Evolutionary conservation across 1,139 yeast species (phyloP), one percentile per base, ranked within the genome.

Genomic region (Saccharomyces hybrid): DNA sequence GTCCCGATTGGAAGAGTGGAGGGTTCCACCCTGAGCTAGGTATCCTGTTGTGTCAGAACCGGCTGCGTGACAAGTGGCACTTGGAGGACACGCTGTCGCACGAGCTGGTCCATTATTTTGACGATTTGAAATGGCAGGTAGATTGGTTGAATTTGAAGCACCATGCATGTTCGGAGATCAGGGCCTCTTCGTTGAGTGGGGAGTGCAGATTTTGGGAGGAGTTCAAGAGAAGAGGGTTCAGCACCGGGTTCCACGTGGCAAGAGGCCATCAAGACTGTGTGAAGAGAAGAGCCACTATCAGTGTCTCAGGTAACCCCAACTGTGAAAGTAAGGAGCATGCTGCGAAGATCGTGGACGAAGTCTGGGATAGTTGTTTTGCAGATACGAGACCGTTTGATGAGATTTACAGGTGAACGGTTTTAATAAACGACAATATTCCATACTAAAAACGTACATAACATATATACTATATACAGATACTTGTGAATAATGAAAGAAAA

Each of bases 301-400:
- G 96, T 52, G 97, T 93, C 4, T 71, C 78, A 61, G 95, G 88
- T 0, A 91, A 93, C 71, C 99, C 99, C 1, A 78, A 77, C 53
- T 95, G 99, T 69, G 76, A 79, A 61, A 78, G 78, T 60, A 75
- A 77, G 56, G 85, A 83, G 53, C 86, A 86, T 60, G 99, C 99
- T 0, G 84, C 81, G 55, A 77, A 78, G 58, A 86, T 83, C 4
- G 97, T 95, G 2, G 82, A 86, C 61, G 84, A 86, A 58, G 98
- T 93, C 9, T 93, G 96, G 86, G 87, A 85, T 59, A 85, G 95
- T 34, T 93, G 99, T 68, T 95, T 90, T 69, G 84, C 84, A 65
- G 99, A 93, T 68, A 93, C 99, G 1, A 77, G 99, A 64, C 99
- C 99, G 0, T 93, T 89, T 71, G 99, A 93, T 65, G 84, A 89